phyloP scores from a whole-genome alignment of 2,329 filamentous ascomycete genomes.

The Pyrenophora teres region DNA sequence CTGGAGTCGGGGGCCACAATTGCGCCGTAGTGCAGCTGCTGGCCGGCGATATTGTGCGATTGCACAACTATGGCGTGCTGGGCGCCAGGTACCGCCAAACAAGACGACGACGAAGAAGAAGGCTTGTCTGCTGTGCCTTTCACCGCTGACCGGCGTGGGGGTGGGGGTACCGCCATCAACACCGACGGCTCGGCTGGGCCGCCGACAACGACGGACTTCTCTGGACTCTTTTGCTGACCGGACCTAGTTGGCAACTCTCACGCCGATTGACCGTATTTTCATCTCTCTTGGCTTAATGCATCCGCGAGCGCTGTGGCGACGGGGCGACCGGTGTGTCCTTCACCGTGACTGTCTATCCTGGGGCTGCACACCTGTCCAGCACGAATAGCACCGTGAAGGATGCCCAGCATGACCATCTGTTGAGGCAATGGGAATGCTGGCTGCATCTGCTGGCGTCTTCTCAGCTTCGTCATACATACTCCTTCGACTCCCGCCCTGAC shows the following conservation, averaged over 20 bases:
- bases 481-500: slow-evolving; percentile 4
- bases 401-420: neutral
- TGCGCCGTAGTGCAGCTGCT: slow-evolving; percentile 12
- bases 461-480: neutral
- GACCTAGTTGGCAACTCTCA: neutral
- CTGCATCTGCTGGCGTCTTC: neutral
- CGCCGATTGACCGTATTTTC: slow-evolving; percentile 4
- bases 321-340: slow-evolving; percentile 6
- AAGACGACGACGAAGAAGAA: too few relatives aligned
- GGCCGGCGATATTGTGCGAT: slow-evolving; percentile 11
- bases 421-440: neutral
- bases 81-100: too few relatives aligned
- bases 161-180: slow-evolving; percentile 2
- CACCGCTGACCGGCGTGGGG: slow-evolving; percentile 1
- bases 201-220: neutral
- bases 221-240: neutral
- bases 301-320: slow-evolving; percentile 3
- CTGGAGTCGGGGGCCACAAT: slow-evolving; percentile 8
- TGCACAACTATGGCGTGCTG: slow-evolving; percentile 9
- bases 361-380: neutral
- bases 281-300: neutral
- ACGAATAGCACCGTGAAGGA: neutral
- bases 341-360: slow-evolving; percentile 1
- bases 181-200: slow-evolving; percentile 8
- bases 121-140: too few relatives aligned